Evolutionary conservation across 1,284 basidiomycete genomes (phyloP).

Genomic region (Xerocomus tenax): DNA sequence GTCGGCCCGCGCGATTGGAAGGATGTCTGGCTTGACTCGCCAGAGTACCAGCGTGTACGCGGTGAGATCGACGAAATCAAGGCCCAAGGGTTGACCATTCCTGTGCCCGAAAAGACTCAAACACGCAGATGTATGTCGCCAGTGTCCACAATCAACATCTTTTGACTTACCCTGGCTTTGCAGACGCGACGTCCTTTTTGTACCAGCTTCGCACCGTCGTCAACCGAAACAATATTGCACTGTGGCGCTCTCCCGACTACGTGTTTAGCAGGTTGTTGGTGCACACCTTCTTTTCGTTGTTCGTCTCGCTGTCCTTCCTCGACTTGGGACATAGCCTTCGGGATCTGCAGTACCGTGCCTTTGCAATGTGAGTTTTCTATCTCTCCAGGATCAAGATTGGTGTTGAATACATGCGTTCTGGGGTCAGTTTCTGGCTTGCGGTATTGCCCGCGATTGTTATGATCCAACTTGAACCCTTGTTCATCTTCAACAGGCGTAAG

Average conservation of each 20-base stretch:
- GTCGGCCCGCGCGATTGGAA: conserved; percentile 71
- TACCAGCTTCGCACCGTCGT: conserved; percentile 76
- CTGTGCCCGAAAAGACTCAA: conserved; percentile 35
- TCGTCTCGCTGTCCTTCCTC: conserved; percentile 79
- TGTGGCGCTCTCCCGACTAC: conserved; percentile 81
- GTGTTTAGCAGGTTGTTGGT: conserved; percentile 77
- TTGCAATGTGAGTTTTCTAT: conserved; percentile 50
- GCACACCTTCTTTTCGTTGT: conserved; percentile 67
- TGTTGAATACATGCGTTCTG: background rate
- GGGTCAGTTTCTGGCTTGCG: conserved; percentile 53
- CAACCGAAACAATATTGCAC: conserved; percentile 62
- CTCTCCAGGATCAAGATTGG: background rate
- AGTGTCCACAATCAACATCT: background rate
- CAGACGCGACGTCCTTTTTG: conserved; percentile 69
- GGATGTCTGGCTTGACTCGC: conserved; percentile 60
- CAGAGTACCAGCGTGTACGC: conserved; percentile 35
- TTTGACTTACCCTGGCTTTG: background rate
- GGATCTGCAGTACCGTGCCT: conserved; percentile 79
- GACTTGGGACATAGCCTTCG: conserved; percentile 59
- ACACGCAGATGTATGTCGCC: conserved; percentile 40
- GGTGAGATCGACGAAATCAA: conserved; percentile 43
- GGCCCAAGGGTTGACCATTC: conserved; percentile 34
- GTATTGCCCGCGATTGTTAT: conserved; percentile 73
- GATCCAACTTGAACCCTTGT: conserved; percentile 77
- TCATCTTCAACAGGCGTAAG: conserved; percentile 69